phyloP scores from a whole-genome alignment of 768 basidiomycete species.

The Kwoniella dendrophila region DNA sequence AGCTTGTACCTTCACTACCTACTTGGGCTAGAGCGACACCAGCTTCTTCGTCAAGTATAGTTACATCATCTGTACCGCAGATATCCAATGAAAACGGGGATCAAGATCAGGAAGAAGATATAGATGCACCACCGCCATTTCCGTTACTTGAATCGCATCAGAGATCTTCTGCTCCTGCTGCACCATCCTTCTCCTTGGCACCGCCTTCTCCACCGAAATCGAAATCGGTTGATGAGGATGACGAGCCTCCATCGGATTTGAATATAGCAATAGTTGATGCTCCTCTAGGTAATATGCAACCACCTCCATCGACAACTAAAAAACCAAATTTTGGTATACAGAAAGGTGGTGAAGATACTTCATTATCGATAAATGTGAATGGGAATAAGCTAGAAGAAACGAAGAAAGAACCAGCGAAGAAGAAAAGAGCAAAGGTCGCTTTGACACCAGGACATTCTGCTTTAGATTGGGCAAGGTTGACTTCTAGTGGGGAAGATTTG shows the following conservation, averaged over 20 bases:
- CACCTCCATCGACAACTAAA: conserved; percentile 46
- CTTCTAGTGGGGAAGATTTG: conserved; percentile 76
- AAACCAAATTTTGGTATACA: conserved; percentile 47
- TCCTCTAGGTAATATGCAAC: conserved; percentile 48
- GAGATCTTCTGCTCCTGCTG: conserved; percentile 44
- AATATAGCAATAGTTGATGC: conserved; percentile 45
- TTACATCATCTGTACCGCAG: conserved; percentile 15
- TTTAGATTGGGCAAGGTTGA: conserved; percentile 89
- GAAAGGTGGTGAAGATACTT: conserved; percentile 31
- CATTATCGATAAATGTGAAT: background rate
- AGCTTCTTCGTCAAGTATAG: conserved; percentile 10
- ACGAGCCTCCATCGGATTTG: conserved; percentile 36
- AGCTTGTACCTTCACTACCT: conserved; percentile 32
- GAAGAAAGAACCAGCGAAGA: conserved; percentile 35
- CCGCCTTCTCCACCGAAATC: conserved; percentile 43
- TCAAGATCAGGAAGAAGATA: conserved; percentile 45
- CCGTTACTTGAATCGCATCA: conserved; percentile 55
- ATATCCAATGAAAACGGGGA: too few relatives aligned
- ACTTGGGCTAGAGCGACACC: conserved; percentile 10
- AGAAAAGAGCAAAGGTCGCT: conserved; percentile 71
- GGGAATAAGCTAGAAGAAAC: background rate
- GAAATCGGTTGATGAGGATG: conserved; percentile 7
- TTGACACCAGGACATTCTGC: conserved; percentile 88
- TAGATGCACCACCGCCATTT: conserved; percentile 54
- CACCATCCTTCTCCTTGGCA: conserved; percentile 35